Evolutionary conservation across 768 basidiomycete species (phyloP), one percentile per base, ranked within the genome.

Genomic region (Suillus discolor): DNA sequence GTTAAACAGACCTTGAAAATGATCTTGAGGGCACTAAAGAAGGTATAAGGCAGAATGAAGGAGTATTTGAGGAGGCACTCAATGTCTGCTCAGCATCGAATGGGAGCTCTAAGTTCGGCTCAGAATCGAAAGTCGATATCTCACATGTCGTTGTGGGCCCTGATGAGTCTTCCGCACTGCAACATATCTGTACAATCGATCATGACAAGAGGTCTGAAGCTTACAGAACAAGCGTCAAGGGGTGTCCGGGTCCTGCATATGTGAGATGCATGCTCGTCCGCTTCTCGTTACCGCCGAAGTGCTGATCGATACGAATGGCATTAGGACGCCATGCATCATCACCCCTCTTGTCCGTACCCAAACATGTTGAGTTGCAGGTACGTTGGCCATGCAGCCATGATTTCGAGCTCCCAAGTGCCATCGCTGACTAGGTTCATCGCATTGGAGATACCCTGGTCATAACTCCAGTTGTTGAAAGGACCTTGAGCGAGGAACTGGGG

Each of bases 101-200:
- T 3, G 89, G 83, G 31, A 97, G 85, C 64, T 96, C 91, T 47
- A 94, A 80, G 66, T 88, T 84, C 23, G 90, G 88, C 66, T 97
- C 95, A 8, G 94, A 85, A 53, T 94, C 91, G 68, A 90, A 92
- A 0, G 95, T 95, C 36, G 88, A 84, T 66, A 96, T 88, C 76
- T 96, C 91, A 74, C 94, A 96, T 31, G 88, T 91, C 18, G 94
- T 94, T 1, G 90, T 93, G 7, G 94, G 93, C 3, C 93, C 94
- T 51, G 83, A 78, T 6, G 89, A 87, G 66, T 93, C 92, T 72
- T 94, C 92, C 36, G 89, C 88, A 57, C 92, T 93, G 62, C 34
- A 62, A 31, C 57, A 47, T 11, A 34, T 42, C 36, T 25, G 45
- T n/a, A 62, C 44, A 25, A 57, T 62, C 53, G 55, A 44, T 39